These are phyloP conservation scores for Sclerotinia borealis DNA, from an alignment of 2,329 filamentous ascomycete species.

Conservation along the genomic window DNA sequence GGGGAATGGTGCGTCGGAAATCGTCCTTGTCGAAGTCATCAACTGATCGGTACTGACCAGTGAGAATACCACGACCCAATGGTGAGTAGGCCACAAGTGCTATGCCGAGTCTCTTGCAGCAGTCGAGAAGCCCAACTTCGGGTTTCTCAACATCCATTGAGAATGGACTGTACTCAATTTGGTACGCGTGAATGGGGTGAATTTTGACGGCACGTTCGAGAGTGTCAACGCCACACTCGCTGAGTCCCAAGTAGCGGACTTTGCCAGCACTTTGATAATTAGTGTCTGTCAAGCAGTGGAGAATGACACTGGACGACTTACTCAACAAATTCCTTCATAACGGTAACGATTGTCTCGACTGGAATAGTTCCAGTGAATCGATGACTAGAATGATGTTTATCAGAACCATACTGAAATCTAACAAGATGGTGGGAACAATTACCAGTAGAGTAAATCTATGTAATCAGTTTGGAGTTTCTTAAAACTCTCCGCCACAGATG, in stretches of 20 bases:
- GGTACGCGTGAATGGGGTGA: conserved; percentile 43
- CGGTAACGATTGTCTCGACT: conserved; percentile 38
- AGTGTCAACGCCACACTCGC: conserved; percentile 42
- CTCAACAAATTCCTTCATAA: conserved; percentile 17
- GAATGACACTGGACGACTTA: neutral
- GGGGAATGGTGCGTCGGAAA: conserved; percentile 37
- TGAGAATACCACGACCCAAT: conserved; percentile 43
- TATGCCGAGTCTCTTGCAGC: conserved; percentile 47
- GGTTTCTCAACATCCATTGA: conserved; percentile 50
- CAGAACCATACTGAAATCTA: neutral
- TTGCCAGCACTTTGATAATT: conserved; percentile 43
- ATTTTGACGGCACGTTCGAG: conserved; percentile 46
- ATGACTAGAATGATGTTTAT: conserved; percentile 23
- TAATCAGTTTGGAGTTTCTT: conserved; percentile 12
- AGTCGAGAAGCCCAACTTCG: conserved; percentile 41
- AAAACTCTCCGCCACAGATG: conserved; percentile 13
- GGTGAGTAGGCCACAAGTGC: conserved; percentile 33
- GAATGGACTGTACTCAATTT: conserved; percentile 49
- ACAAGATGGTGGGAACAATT: neutral
- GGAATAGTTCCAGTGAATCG: conserved; percentile 34
- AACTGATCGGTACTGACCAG: conserved; percentile 32
- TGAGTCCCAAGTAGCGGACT: conserved; percentile 51
- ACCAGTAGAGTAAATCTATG: conserved; percentile 15
- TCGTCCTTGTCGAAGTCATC: conserved; percentile 16
- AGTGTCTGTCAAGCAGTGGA: conserved; percentile 22